A percentile compares a stretch with the other conserved stretches of the same genome.
Evolutionary conservation across 176 grass and related monocot genomes (phyloP).

Genomic region (Carex kokanica): DNA sequence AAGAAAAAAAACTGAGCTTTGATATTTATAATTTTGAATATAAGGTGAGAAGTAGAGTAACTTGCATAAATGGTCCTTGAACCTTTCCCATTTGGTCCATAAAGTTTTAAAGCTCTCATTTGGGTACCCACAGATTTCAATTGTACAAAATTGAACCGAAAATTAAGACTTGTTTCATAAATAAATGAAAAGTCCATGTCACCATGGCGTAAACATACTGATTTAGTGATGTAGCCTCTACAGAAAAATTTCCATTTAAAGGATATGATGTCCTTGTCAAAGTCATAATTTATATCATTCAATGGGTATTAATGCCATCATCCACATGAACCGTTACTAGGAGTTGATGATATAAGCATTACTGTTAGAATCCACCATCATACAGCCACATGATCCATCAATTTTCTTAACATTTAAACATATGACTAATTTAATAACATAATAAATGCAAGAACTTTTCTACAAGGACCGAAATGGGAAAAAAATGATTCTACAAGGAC

Average conservation of each 20-base stretch:
- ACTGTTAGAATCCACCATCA: not conserved
- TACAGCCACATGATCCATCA: not conserved
- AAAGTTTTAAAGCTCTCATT: not conserved
- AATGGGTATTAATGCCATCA: not conserved
- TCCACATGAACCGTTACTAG: not conserved
- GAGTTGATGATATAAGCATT: not conserved
- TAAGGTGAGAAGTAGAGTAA: not conserved
- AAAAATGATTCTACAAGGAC: not conserved
- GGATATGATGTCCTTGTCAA: not conserved
- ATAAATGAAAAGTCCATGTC: not conserved
- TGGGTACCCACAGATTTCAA: not conserved
- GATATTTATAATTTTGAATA: not conserved
- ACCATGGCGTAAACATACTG: not conserved
- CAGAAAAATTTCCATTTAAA: constrained; percentile 5
- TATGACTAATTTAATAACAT: not conserved
- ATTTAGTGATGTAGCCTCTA: not conserved
- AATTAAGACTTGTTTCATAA: not conserved
- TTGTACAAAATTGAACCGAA: not conserved
- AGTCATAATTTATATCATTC: not conserved
- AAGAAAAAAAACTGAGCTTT: not conserved
- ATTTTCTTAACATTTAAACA: not conserved
- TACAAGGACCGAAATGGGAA: not conserved
- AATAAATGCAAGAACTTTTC: not conserved
- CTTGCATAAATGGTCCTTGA: not conserved
- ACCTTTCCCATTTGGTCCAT: not conserved